Conservation (phyloP, 177 flowering plant species). For the Telopea speciosissima region DNA sequence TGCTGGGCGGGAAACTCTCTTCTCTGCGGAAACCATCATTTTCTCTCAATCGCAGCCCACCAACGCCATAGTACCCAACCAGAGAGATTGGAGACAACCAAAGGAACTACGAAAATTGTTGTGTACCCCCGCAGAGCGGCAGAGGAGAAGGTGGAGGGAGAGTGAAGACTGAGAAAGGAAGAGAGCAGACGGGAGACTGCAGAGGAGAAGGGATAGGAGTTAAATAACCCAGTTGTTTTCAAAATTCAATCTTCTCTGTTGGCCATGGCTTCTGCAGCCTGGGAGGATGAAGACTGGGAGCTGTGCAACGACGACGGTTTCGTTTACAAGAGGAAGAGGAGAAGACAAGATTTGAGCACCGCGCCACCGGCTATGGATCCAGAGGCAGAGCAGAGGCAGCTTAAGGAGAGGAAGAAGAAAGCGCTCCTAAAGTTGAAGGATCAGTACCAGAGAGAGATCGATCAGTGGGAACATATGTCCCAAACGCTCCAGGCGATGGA, state of each 20-base stretch:
- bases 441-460: constrained; percentile 42
- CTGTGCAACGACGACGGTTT: constrained; percentile 70
- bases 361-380: constrained; percentile 15
- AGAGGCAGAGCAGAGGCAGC: constrained; percentile 28
- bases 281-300: constrained; percentile 59
- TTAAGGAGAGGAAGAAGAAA: constrained; percentile 31
- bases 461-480: constrained; percentile 56
- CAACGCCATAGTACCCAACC: no score
- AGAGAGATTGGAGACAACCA: no score
- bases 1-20: no score
- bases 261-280: constrained; percentile 14
- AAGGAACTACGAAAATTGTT: no score
- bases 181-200: no score
- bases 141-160: no score
- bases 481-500: constrained; percentile 40
- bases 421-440: constrained; percentile 37
- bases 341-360: background rate
- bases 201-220: no score
- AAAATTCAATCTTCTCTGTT: background rate
- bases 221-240: no score
- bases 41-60: no score
- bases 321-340: constrained; percentile 54
- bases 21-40: no score
- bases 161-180: no score
- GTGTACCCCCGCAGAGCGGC: no score